Base-by-base conservation (phyloP, 2,329 filamentous ascomycete species). In the Trichophyton rubrum region DNA sequence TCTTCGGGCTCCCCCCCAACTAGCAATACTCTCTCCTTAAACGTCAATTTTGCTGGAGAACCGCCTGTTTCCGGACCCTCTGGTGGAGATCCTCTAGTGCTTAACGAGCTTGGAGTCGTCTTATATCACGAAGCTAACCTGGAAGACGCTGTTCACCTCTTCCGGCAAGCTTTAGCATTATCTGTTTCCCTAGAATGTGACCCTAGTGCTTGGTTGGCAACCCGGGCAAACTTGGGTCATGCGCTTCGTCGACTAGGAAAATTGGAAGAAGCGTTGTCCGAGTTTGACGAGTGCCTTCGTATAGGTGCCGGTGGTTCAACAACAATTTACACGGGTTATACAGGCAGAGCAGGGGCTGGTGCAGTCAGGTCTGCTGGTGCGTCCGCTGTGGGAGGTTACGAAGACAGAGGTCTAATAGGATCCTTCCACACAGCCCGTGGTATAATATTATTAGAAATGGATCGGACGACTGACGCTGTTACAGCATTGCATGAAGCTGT, bases 51-150 rank as follows among this genome's bases (percentile, higher is more conserved):
- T 1, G 65, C 66, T 17, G 62, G 66, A 11, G 65, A 69, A 1
- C 62, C 64, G 3, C 63, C 66, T 1, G 91, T 92, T 0, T 77
- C 56, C 24, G 65, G 67, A 0, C 64, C 68, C 1, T 61, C 73
- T 8, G 72, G 74, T 0, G 76, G 76, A 3, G 93, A 99, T 67
- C 93, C 93, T 0, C 76, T 97, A 4, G 83, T 99, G 3, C 80
- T 99, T 60, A 99, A 99, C 71, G 93, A 99, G 75, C 86, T 97
- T 76, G 95, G 92, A 3, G 86, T 97, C 3, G 90, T 96, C n/a
- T 86, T 90, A 65, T 99, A 96, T 70, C 90, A 97, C 71, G 90
- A 96, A 71, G 85, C 89, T 66, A 83, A 88, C 58, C 82, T 90
- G 5, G 80, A 84, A 62, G 85, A 88, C 24, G 90, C 93, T 0